Evolutionary conservation across 352 stramenopile species (phyloP).

Genomic region (Phytophthora sp.): DNA sequence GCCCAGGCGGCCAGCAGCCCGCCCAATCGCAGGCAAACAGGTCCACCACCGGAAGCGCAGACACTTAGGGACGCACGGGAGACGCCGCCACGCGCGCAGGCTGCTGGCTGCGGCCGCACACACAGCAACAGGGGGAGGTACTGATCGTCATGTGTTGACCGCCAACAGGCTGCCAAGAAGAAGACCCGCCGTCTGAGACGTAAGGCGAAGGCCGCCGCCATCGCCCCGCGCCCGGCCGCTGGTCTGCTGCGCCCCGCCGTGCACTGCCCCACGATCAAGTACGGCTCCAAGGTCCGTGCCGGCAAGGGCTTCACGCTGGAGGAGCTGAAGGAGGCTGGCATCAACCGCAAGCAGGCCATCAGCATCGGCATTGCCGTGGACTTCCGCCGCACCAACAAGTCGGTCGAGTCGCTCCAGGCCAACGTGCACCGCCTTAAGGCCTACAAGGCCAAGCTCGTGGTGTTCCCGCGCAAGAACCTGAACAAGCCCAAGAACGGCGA

Average conservation of each 20-base stretch:
- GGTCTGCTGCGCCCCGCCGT: constrained; percentile 97
- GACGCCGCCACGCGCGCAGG: no score
- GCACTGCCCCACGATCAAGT: constrained; percentile 98
- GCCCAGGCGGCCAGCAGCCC: constrained; percentile 13
- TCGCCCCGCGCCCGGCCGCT: constrained; percentile 96
- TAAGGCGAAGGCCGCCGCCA: constrained; percentile 97
- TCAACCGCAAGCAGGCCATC: constrained; percentile 95
- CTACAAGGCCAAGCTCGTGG: constrained; percentile 99
- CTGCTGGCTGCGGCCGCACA: no score
- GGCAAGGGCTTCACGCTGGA: constrained; percentile 99
- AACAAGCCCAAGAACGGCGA: constrained; percentile 97
- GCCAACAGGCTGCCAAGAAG: constrained; percentile 97
- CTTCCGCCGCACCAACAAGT: constrained; percentile 98
- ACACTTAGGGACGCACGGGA: constrained; percentile 4
- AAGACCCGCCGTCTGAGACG: constrained; percentile 94
- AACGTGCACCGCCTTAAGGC: constrained; percentile 99
- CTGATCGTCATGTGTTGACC: constrained; percentile 43
- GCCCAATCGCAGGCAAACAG: constrained; percentile 7
- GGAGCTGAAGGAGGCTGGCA: constrained; percentile 98
- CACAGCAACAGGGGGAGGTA: background rate
- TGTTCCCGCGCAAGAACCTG: constrained; percentile 98
- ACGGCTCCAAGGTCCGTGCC: constrained; percentile 98
- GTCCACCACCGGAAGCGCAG: background rate
- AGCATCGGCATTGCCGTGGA: constrained; percentile 99
- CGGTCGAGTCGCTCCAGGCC: constrained; percentile 93